phyloP scores from a whole-genome alignment of 768 basidiomycete species.

The Chalciporus piperatus region DNA sequence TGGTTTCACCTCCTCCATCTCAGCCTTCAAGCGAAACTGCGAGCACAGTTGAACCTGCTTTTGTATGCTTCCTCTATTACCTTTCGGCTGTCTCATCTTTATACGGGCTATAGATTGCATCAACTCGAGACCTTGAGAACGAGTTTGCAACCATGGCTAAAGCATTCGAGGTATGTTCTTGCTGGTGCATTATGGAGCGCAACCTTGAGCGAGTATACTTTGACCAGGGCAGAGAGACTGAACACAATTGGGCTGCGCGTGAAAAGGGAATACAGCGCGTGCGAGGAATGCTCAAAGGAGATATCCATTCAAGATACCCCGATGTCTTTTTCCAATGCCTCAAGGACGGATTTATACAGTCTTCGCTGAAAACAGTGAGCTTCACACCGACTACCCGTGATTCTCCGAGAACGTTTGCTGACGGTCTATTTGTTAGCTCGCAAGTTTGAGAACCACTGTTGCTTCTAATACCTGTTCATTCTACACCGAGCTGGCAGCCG shows the following conservation, averaged over 20 bases:
- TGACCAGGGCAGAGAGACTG: slow-evolving; percentile 89
- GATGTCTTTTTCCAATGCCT: slow-evolving; percentile 75
- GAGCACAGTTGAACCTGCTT: slow-evolving; percentile 59
- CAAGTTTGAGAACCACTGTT: slow-evolving; percentile 89
- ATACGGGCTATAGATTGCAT: slow-evolving; percentile 61
- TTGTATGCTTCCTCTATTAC: slow-evolving; percentile 45
- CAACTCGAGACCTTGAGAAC: slow-evolving; percentile 76
- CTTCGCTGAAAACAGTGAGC: slow-evolving; percentile 80
- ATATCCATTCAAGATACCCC: slow-evolving; percentile 67
- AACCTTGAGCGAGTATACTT: slow-evolving; percentile 3
- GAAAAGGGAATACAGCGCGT: slow-evolving; percentile 77
- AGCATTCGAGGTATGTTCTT: slow-evolving; percentile 66
- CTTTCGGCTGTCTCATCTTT: neutral
- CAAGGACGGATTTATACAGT: slow-evolving; percentile 77
- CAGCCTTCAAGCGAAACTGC: slow-evolving; percentile 41
- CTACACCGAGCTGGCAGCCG: slow-evolving; percentile 67
- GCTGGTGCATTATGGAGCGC: neutral
- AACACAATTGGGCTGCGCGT: slow-evolving; percentile 89
- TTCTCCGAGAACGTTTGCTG: neutral
- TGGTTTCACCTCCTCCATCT: slow-evolving; percentile 40
- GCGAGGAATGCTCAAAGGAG: slow-evolving; percentile 87
- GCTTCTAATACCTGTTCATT: slow-evolving; percentile 73
- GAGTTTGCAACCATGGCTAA: slow-evolving; percentile 81
- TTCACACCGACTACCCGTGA: neutral
- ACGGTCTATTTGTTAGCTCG: slow-evolving; percentile 49